Conservation (phyloP, 23 red algal species). For the Chondrus crispus region DNA sequence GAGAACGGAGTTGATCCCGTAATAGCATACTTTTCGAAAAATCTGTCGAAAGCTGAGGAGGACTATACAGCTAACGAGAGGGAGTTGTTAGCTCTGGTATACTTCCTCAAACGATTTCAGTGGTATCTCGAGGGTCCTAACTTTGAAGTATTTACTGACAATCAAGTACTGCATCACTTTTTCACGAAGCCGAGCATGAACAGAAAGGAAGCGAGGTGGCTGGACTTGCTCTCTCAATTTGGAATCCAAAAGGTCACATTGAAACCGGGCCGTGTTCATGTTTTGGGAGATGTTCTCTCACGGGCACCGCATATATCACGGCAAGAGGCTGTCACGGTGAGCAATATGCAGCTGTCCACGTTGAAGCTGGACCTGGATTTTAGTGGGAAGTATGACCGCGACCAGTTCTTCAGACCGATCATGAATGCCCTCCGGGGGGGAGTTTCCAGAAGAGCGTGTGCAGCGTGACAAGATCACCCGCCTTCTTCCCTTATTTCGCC, state of each 20-base stretch:
- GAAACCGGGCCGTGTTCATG: constrained; percentile 20
- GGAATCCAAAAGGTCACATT: neutral
- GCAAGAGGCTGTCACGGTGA: neutral
- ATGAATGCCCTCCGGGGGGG: neutral
- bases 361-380: neutral
- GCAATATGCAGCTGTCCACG: neutral
- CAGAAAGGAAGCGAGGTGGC: neutral
- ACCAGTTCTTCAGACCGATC: constrained; percentile 5
- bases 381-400: neutral
- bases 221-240: neutral
- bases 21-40: neutral
- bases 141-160: constrained; percentile 42
- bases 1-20: neutral
- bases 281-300: neutral
- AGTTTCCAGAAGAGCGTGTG: neutral
- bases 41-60: neutral
- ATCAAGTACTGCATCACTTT: constrained; percentile 11
- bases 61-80: neutral
- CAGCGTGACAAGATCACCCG: neutral
- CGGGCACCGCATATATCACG: neutral
- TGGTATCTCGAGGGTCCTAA: neutral
- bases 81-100: neutral
- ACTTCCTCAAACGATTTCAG: neutral
- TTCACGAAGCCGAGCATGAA: neutral
- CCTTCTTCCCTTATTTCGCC: neutral